These are phyloP conservation scores for Samsoniella hepiali DNA, from an alignment of 2,329 filamentous ascomycete species.

Conservation along the genomic window DNA sequence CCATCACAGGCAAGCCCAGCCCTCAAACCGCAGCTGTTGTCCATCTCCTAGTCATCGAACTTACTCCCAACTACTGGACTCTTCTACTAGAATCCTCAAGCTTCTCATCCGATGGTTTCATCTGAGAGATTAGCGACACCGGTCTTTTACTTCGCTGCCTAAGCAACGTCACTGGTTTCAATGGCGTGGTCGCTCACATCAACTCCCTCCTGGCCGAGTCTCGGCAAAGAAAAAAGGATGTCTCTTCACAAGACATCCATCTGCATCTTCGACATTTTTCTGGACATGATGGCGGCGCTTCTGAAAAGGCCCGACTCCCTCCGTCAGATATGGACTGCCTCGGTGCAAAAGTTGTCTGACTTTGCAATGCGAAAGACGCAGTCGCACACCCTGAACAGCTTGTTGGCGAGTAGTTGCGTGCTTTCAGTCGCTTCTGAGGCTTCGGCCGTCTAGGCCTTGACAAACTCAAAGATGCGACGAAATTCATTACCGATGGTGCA, in stretches of 20 bases:
- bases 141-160: conserved; percentile 61
- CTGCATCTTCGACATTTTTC: conserved; percentile 43
- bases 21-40: conserved; percentile 72
- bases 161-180: conserved; percentile 71
- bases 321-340: conserved; percentile 37
- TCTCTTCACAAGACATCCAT: conserved; percentile 39
- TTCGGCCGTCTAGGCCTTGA: conserved; percentile 44
- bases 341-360: conserved; percentile 25
- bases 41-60: conserved; percentile 69
- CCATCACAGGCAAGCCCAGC: conserved; percentile 42
- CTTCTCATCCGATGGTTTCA: conserved; percentile 16
- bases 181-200: conserved; percentile 68
- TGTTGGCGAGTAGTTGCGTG: conserved; percentile 49
- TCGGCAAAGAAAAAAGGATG: conserved; percentile 36
- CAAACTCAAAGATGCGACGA: conserved; percentile 22
- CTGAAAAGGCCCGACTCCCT: conserved; percentile 39
- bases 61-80: conserved; percentile 79
- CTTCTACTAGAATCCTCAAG: conserved; percentile 49
- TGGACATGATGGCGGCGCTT: conserved; percentile 44
- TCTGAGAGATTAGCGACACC: conserved; percentile 34
- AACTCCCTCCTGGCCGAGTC: conserved; percentile 56
- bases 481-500: conserved; percentile 64
- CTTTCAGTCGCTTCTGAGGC: conserved; percentile 55
- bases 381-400: conserved; percentile 37
- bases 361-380: conserved; percentile 30